A percentile compares a stretch with the other conserved stretches of the same genome.
These are phyloP conservation scores for Aechmea fasciata DNA, from an alignment of 176 grass and related monocot genomes.

Conservation along the genomic window DNA sequence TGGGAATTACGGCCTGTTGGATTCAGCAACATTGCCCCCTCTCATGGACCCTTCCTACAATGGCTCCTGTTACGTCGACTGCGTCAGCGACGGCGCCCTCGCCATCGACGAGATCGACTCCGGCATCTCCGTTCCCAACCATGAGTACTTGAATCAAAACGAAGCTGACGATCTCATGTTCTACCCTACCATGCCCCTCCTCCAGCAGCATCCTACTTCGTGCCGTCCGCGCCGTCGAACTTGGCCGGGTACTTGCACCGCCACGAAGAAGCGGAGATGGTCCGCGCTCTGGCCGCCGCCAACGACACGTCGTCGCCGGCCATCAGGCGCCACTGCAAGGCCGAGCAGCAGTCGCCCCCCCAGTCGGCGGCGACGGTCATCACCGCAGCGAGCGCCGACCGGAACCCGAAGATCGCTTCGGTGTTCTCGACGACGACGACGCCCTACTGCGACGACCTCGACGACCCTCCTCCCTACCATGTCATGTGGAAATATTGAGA, in stretches of 20 bases:
- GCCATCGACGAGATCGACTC: slow-evolving; percentile 29
- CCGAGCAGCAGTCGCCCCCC: not conserved
- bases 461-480: not conserved
- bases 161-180: not conserved
- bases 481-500: not conserved
- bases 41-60: slow-evolving; percentile 31
- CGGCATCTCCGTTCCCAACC: no score
- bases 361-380: not conserved
- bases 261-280: not conserved
- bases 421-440: not conserved
- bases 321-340: not conserved
- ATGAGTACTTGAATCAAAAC: not conserved
- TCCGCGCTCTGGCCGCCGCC: not conserved
- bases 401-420: not conserved
- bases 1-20: slow-evolving; percentile 34
- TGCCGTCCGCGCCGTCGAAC: not conserved
- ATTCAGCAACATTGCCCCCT: slow-evolving; percentile 45
- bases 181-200: not conserved
- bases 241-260: not conserved
- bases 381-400: not conserved
- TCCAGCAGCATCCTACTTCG: not conserved
- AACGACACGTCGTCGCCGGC: not conserved
- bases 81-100: slow-evolving; percentile 10
- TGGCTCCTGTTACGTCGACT: not conserved
- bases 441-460: not conserved